phyloP scores from a whole-genome alignment of 306 rosid genomes.

The Pyrus communis region DNA sequence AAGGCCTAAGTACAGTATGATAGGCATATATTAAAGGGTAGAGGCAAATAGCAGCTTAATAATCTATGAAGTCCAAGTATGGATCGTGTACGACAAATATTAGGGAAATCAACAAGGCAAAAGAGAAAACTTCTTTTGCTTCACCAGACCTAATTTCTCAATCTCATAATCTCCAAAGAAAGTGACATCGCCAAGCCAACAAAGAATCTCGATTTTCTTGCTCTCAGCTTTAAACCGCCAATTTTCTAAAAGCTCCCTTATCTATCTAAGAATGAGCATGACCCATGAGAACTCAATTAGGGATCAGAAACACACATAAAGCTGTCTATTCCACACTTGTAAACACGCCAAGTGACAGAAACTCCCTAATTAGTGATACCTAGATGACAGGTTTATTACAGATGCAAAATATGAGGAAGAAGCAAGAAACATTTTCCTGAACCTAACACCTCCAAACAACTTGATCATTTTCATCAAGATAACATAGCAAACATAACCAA shows the following conservation, averaged over 20 bases:
- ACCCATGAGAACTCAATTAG: neutral
- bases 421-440: neutral
- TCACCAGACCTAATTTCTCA: neutral
- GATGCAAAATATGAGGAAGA: neutral
- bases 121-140: neutral
- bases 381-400: neutral
- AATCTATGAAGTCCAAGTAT: neutral
- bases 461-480: neutral
- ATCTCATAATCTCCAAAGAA: neutral
- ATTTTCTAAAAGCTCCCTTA: neutral
- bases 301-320: neutral
- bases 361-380: neutral
- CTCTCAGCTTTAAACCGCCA: neutral
- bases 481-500: constrained; percentile 1
- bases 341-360: neutral
- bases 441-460: neutral
- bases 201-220: neutral
- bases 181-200: neutral
- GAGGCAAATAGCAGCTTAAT: neutral
- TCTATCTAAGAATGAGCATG: neutral
- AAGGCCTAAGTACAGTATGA: neutral
- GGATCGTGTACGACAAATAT: neutral
- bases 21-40: neutral
- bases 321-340: neutral
- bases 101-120: neutral